Evolutionary conservation across 495 filamentous ascomycete species (phyloP), one percentile per base, ranked within the genome.

Genomic region (Endocarpon pusillum): DNA sequence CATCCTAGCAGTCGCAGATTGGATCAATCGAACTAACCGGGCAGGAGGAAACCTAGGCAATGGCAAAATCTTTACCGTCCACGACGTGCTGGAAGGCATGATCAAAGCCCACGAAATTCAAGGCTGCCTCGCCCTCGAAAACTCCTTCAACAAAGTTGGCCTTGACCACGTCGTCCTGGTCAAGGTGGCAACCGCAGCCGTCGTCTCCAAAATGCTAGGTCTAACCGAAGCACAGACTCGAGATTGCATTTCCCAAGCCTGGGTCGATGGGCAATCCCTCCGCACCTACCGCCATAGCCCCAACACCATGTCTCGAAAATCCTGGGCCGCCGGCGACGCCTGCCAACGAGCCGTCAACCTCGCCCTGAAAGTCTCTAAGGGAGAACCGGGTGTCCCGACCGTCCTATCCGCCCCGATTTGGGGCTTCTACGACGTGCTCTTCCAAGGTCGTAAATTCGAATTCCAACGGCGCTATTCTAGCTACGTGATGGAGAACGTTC

Each of bases 61-160:
- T 42, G 89, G 89, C 49, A 87, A 80, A 67, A 70, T 82, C 45
- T 66, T 91, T 43, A 91, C 73, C 40, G 61, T 94, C 44, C 75
- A 73, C 47, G 87, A 96, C 44, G 78, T 97, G 18, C 69, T 97
- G 39, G 89, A 96, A 67, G 85, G 72, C 37, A 96, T 97, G 89
- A 93, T 97, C 67, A 94, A 91, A 69, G 89, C 89, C 44, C 89
- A 97, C 60, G 89, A 97, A 58, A 96, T 97, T 49, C 89, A 97
- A 66, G 89, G 89, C 52, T 91, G 86, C 56, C 62, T 97, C 46
- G 89, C 89, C 14, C 66, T 97, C 38, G 79, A 94, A 58, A 97
- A 97, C 65, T 93, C 84, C 35, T 97, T 69, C 72, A 97, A 97
- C 66, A 92, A 91, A 57, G 91, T 94, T 45, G 89, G 89, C 25